Base-by-base conservation (phyloP, 441 rosid genomes). In the Raphanus hybrid region DNA sequence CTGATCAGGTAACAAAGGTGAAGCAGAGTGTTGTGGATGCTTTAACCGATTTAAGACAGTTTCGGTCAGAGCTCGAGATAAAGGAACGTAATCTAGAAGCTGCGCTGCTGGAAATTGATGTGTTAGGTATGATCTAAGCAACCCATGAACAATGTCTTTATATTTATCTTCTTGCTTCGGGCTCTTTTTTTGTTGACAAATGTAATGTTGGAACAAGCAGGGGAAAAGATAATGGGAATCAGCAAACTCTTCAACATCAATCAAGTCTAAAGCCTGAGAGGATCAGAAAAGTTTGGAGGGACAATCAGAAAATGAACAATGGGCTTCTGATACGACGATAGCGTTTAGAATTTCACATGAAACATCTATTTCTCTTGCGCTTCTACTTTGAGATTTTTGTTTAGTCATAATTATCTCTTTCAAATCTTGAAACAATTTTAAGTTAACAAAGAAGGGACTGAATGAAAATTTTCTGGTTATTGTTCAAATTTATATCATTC, bases 1-100 rank as follows among this genome's bases (percentile, higher is more conserved):
- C 34, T 15, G 68, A 73, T 12, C 70, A 50, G n/a, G 62, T 64
- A 57, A 1, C 3, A 3, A 64, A 73, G 76, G 62, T 64, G 34
- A 73, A 50, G 64, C 37, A 8, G 20, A 20, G 52, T 73, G 15
- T 62, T 32, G 20, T 73, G 50, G 52, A 73, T 3, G 34, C 58
- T 29, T 73, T 73, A 35, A 64, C 23, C 4, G 3, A 39, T 64
- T 3, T 73, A 62, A 48, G 48, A 48, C 23, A 9, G 70, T 63
- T 48, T 16, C 32, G 39, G n/a, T 32, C 63, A 5, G 32, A 73
- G 29, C 62, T 73, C 8, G 18, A 62, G 62, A 7, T 29, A 1
- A 73, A 48, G 76, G 62, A 73, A 63, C n/a, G 3, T 5, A 70
- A 37, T 7, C 11, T 70, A 23, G 55, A 70, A 70, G 57, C 5